A percentile compares a stretch with the other conserved stretches of the same genome.
These are phyloP conservation scores for Myxozyma kluyveri DNA, from an alignment of 805 yeast genomes.

Conservation along the genomic window DNA sequence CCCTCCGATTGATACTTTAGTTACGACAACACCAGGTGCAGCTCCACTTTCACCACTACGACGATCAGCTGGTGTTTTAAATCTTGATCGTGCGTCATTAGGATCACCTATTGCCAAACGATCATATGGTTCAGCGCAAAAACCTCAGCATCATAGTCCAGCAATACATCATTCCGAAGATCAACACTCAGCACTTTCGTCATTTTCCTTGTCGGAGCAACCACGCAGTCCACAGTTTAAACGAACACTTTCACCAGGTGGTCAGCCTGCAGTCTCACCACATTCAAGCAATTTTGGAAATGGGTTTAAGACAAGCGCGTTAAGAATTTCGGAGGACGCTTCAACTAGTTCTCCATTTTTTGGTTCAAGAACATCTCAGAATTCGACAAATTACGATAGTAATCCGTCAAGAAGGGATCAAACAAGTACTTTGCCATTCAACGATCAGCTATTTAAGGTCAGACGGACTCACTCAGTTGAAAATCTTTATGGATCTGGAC, in stretches of 20 bases:
- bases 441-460: slow-evolving; percentile 26
- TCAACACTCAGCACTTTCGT: too few relatives aligned
- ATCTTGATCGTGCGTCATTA: slow-evolving; percentile 41
- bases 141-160: not conserved
- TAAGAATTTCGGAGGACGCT: not conserved
- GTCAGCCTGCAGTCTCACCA: not conserved
- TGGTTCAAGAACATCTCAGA: too few relatives aligned
- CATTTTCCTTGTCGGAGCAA: not conserved
- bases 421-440: too few relatives aligned
- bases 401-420: too few relatives aligned
- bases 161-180: not conserved
- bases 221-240: not conserved
- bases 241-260: not conserved
- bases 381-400: too few relatives aligned
- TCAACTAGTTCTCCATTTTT: not conserved
- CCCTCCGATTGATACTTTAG: not conserved
- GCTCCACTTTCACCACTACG: slow-evolving; percentile 35
- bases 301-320: not conserved
- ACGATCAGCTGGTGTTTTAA: slow-evolving; percentile 43
- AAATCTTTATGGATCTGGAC: slow-evolving; percentile 11
- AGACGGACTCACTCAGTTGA: slow-evolving; percentile 33
- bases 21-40: not conserved
- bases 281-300: not conserved
- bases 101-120: slow-evolving; percentile 30
- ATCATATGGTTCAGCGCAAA: not conserved